Percentiles rank a stretch among this genome's conserved stretches.
Evolutionary conservation across 2,329 filamentous ascomycete species (phyloP).

Genomic region (Neofusicoccum parvum): DNA sequence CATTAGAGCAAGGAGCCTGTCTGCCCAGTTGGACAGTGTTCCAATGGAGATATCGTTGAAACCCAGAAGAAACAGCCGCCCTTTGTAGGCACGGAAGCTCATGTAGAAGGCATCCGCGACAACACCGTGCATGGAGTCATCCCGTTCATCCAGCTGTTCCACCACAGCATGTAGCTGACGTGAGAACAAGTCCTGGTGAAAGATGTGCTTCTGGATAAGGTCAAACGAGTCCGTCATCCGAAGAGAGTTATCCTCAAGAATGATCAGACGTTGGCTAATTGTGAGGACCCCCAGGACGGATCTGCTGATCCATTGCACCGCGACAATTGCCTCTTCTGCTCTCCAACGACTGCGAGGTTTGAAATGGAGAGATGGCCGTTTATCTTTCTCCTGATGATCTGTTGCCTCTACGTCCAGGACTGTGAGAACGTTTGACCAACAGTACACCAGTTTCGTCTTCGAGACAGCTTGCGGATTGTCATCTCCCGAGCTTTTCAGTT

Average conservation of each 20-base stretch:
- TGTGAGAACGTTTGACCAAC: slow-evolving; percentile 97
- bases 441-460: slow-evolving; percentile 89
- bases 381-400: slow-evolving; percentile 68
- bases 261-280: slow-evolving; percentile 88
- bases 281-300: slow-evolving; percentile 91
- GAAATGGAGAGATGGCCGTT: slow-evolving; percentile 78
- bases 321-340: slow-evolving; percentile 92
- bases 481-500: slow-evolving; percentile 74
- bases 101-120: slow-evolving; percentile 97
- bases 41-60: slow-evolving; percentile 92
- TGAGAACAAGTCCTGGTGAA: slow-evolving; percentile 88
- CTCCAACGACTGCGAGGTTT: slow-evolving; percentile 84
- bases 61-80: slow-evolving; percentile 87
- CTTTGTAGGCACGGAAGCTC: slow-evolving; percentile 96
- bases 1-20: slow-evolving; percentile 90
- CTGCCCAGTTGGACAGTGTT: slow-evolving; percentile 94
- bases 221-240: slow-evolving; percentile 95
- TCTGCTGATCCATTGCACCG: slow-evolving; percentile 93
- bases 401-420: slow-evolving; percentile 84
- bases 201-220: slow-evolving; percentile 87
- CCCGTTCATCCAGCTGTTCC: slow-evolving; percentile 84
- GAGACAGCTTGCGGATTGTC: slow-evolving; percentile 69
- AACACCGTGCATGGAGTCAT: slow-evolving; percentile 88
- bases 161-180: slow-evolving; percentile 81
- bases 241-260: slow-evolving; percentile 86